Evolutionary conservation across 1,284 basidiomycete genomes (phyloP), one percentile per base, ranked within the genome.

Genomic region (Boletus semigastroideus): DNA sequence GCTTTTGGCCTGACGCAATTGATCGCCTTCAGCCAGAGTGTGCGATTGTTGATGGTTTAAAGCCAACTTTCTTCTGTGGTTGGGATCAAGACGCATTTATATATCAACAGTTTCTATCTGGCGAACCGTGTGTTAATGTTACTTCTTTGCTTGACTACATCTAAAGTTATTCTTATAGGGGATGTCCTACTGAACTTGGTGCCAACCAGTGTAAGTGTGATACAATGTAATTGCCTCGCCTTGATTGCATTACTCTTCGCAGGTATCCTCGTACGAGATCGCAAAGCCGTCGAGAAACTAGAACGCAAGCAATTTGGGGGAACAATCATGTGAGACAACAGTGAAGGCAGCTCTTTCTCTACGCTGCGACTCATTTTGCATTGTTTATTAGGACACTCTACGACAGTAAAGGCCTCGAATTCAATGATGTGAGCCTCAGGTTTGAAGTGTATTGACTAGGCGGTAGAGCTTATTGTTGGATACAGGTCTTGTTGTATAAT

Each of bases 381-480:
- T 28, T 25, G 1, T 38, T 40, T 38, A 19, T 22, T 49, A 87
- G 86, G 72, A 89, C 87, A 0, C 64, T 88, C 1, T 86, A 86
- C 54, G 84, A 90, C 46, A 83, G 80, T 72, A 90, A 90, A 64
- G 87, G 87, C 1, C 70, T 88, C 1, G 87, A 88, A 62, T 88
- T 88, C 60, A 78, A 87, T 57, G 86, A 88, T 51, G 84, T 85
- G 54, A 49, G 75, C 12, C 20, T 45, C 22, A 22, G 5, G 5
- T 5, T 22, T 9, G 13, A n/a, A 6, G n/a, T 25, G 17, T 25
- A n/a, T 3, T 1, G 12, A 27, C 7, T 22, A 2, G 4, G 10
- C 14, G 13, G 9, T 9, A 13, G 30, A 17, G 33, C 27, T 60
- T 9, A 66, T 31, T 1, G 2, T 31, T 12, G 25, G 33, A 53